Evolutionary conservation across 176 grass and related monocot genomes (phyloP), one percentile per base, ranked within the genome.

Genomic region (Avena eriantha): DNA sequence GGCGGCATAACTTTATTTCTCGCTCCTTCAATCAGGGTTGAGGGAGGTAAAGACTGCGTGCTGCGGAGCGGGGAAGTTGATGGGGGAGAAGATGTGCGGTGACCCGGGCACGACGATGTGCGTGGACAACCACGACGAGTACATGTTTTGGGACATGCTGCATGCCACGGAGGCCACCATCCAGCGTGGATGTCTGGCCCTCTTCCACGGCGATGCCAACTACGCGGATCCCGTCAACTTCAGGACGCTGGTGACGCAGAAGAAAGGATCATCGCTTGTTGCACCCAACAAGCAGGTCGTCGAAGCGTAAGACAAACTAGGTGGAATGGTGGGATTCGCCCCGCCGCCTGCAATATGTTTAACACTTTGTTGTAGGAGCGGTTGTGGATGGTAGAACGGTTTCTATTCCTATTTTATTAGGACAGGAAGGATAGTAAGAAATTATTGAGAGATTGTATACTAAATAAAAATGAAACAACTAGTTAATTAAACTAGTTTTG

Each of bases 121-220:
- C 6, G 3, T 11, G 16, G 18, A 39, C 33, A 35, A 80, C 33
- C 78, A 50, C 35, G 12, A 39, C 2, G 56, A 59, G 3, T 80
- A 80, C 77, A 55, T 80, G 77, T 80, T 80, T 8, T 61, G 77
- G 77, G 77, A 80, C 77, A 80, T n/a, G 77, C 13, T 80, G 9
- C 77, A 80, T 18, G 19, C 10, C 19, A 80, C 55, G 4, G 54
- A 80, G 5, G 77, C 55, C 53, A 80, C 77, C 10, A 13, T 12
- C 33, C 7, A 80, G 17, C 33, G 33, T 0, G 77, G 55, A 3
- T 9, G 13, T 15, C 13, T 50, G 8, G 80, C 46, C 7, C 6
- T 82, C 19, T 48, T 73, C 70, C 47, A 73, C 2, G 70, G 70
- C 70, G 36, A 41, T 34, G 17, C 67, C 17, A 21, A 39, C 34